Evolutionary conservation across 1,284 basidiomycete genomes (phyloP).

Genomic region (Ganoderma sinense): DNA sequence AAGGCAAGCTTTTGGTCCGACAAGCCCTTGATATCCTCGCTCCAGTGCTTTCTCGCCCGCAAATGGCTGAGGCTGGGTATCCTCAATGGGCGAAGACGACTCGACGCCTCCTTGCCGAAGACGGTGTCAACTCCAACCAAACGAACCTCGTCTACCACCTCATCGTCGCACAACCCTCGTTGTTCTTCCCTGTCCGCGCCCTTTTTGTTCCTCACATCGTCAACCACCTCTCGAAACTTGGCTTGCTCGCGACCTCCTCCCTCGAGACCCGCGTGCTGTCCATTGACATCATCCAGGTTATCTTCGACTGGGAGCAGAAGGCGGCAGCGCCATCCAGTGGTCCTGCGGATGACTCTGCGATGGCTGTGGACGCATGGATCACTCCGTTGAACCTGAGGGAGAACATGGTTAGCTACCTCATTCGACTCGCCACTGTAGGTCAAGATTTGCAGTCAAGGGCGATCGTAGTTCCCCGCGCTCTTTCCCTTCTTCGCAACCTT

Average conservation of each 20-base stretch:
- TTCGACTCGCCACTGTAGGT: slow-evolving; percentile 84
- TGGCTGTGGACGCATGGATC: slow-evolving; percentile 55
- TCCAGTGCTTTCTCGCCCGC: slow-evolving; percentile 77
- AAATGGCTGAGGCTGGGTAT: slow-evolving; percentile 65
- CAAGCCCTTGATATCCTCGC: slow-evolving; percentile 94
- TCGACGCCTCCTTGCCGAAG: slow-evolving; percentile 89
- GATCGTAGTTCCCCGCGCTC: slow-evolving; percentile 78
- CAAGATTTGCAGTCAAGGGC: slow-evolving; percentile 73
- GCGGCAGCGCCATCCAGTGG: slow-evolving; percentile 41
- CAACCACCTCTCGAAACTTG: slow-evolving; percentile 88
- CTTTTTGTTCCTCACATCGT: slow-evolving; percentile 98
- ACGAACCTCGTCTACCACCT: slow-evolving; percentile 92
- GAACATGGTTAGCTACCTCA: slow-evolving; percentile 92
- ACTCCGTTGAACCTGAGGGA: slow-evolving; percentile 87
- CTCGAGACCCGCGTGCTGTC: slow-evolving; percentile 84
- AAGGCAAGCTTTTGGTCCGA: slow-evolving; percentile 85
- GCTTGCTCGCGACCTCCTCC: slow-evolving; percentile 79
- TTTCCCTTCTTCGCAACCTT: slow-evolving; percentile 84
- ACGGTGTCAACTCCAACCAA: slow-evolving; percentile 84
- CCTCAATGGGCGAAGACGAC: slow-evolving; percentile 93
- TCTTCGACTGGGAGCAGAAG: slow-evolving; percentile 89
- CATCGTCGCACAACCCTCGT: slow-evolving; percentile 89
- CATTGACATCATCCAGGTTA: slow-evolving; percentile 86
- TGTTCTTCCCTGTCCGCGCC: slow-evolving; percentile 94
- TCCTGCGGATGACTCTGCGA: slow-evolving; percentile 28